Evolutionary conservation across 1,139 yeast genomes (phyloP), one percentile per base, ranked within the genome.

Genomic region (Geotrichum histeridarum): DNA sequence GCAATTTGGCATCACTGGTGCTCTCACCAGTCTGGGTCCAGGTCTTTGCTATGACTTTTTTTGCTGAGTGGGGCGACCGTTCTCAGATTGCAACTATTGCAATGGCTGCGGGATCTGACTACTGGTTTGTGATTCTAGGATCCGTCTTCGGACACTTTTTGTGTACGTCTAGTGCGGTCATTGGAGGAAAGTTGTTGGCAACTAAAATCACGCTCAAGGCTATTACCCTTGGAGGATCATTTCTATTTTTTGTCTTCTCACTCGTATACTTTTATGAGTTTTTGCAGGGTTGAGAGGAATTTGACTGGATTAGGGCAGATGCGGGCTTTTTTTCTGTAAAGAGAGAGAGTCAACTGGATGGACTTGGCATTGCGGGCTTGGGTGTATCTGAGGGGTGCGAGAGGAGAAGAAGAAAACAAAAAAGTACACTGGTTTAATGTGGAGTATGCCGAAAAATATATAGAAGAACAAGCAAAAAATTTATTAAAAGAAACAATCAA

Each of bases 61-160:
- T 93, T 55, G 99, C 97, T 56, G 99, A 93, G 74, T 90, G 98
- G 95, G 99, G 99, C 50, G 99, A 93, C 70, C 83, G 99, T 66
- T 90, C 97, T 12, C 99, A 93, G 73, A 89, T 93, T 54, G 96
- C 98, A 39, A 94, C 97, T 43, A 90, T 93, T 65, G 99, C 99
- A 52, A 86, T 93, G 95, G 98, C 98, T 49, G 96, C 99, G 1
- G 97, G 97, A 41, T 84, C 90, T 39, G 88, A 90, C 69, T 93
- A 89, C 73, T 84, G 95, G 93, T 78, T 78, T 65, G 96, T 91
- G 49, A 88, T 93, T 48, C 63, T 84, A 46, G 99, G 99, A 57
- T 96, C 96, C 22, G 82, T 90, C 44, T 69, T 86, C 47, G 99
- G 99, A 31, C 99, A 93, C 70, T 83, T 86, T 9, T 56, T 86